A percentile compares a stretch with the other conserved stretches of the same genome.
Evolutionary conservation across 129 eudicot species (phyloP).

Genomic region (Chrysanthemum seticuspe): DNA sequence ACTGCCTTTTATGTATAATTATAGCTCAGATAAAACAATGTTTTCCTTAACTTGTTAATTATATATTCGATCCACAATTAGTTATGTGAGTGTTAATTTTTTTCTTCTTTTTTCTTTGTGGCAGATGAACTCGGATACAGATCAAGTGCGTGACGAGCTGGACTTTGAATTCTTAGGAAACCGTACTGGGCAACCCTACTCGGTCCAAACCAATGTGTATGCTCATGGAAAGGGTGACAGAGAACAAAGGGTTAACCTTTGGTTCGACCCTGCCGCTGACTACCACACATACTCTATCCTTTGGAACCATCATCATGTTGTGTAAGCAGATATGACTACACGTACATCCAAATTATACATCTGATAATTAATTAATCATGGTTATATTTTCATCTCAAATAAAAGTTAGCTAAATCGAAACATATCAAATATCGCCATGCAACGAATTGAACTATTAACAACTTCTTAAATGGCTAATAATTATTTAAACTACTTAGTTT

Average conservation of each 20-base stretch:
- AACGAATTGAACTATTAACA: background rate
- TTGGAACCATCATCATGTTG: constrained; percentile 76
- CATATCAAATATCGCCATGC: background rate
- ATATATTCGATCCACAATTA: no score
- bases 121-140: constrained; percentile 85
- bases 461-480: background rate
- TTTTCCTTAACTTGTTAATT: no score
- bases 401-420: background rate
- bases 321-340: constrained; percentile 44
- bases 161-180: constrained; percentile 97
- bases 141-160: constrained; percentile 64
- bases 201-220: constrained; percentile 84
- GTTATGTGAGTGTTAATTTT: background rate
- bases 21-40: background rate
- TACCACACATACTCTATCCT: constrained; percentile 70
- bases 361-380: no score
- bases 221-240: constrained; percentile 83
- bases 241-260: constrained; percentile 89
- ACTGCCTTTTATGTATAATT: constrained; percentile 76
- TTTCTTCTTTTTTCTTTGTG: background rate
- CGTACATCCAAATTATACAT: no score
- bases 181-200: constrained; percentile 84
- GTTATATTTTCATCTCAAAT: background rate
- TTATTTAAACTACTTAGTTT: no score
- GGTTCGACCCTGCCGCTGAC: constrained; percentile 88